Percentiles rank a stretch among this genome's conserved stretches.
Conservation (phyloP, 2,329 filamentous ascomycete genomes). For the Ophiostoma sp. region DNA sequence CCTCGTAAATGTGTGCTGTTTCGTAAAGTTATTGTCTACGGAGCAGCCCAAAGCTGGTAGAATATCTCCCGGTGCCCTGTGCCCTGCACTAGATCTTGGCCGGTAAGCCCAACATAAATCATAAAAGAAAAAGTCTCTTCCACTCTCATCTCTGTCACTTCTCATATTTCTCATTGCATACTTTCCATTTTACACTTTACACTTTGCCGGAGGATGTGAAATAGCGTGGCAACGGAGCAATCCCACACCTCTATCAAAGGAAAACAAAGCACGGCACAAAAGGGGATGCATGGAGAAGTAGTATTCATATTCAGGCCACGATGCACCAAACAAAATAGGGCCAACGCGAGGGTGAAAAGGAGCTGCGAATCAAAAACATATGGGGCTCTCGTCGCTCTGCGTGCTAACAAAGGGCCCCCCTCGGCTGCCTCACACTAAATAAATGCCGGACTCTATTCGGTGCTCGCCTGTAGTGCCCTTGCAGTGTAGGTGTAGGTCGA, state of each 20-base stretch:
- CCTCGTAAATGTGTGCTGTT: no score
- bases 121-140: background rate
- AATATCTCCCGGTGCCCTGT: background rate
- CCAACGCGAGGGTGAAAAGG: no score
- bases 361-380: background rate
- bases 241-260: background rate
- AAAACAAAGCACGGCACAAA: background rate
- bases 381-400: background rate
- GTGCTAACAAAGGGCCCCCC: background rate
- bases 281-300: background rate
- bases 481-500: background rate
- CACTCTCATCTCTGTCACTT: slow-evolving; percentile 1
- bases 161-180: background rate
- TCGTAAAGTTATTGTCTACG: no score
- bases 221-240: background rate
- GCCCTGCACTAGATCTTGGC: background rate
- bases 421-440: slow-evolving; percentile 13
- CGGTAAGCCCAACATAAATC: background rate
- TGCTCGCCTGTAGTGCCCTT: background rate
- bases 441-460: background rate
- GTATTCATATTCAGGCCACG: no score
- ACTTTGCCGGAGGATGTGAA: background rate
- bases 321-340: no score
- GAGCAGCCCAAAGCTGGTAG: no score
- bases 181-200: background rate